These are phyloP conservation scores for Vitis amurensis DNA, from an alignment of 164 flowering plant genomes.

Conservation along the genomic window DNA sequence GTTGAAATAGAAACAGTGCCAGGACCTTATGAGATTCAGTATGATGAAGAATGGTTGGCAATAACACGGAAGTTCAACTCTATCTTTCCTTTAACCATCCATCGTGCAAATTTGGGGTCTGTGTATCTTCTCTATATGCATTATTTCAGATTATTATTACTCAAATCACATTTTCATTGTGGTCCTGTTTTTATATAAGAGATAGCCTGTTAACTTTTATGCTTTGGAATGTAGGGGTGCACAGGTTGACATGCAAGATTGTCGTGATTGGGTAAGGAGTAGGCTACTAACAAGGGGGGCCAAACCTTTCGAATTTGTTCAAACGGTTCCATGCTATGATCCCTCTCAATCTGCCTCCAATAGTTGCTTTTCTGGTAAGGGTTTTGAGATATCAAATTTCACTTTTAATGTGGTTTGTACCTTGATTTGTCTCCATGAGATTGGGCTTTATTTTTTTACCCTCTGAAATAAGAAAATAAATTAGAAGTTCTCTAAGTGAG, in stretches of 20 bases:
- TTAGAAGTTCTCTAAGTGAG: no score
- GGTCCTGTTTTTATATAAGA: not conserved
- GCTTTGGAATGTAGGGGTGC: conserved; percentile 33
- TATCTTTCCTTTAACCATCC: conserved; percentile 56
- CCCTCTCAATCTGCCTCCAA: conserved; percentile 40
- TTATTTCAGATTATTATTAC: not conserved
- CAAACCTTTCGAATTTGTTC: conserved; percentile 73
- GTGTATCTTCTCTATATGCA: conserved; percentile 8
- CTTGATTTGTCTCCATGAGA: no score
- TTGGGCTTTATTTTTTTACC: no score
- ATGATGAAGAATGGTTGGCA: conserved; percentile 98
- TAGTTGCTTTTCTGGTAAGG: conserved; percentile 41
- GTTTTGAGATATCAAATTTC: not conserved
- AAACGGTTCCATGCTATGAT: conserved; percentile 58
- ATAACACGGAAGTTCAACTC: conserved; percentile 67
- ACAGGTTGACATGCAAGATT: conserved; percentile 48
- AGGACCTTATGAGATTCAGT: conserved; percentile 78
- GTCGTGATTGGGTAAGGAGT: conserved; percentile 61
- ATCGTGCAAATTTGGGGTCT: conserved; percentile 52
- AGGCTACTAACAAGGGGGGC: conserved; percentile 58
- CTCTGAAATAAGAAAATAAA: no score
- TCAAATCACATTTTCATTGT: no score
- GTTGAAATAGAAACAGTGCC: conserved; percentile 78
- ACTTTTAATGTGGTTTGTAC: not conserved
- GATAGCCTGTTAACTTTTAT: conserved; percentile 4